Percentiles rank a stretch among this genome's conserved stretches.
These are phyloP conservation scores for Epichloe scottii DNA, from an alignment of 2,329 filamentous ascomycete genomes.

Conservation along the genomic window DNA sequence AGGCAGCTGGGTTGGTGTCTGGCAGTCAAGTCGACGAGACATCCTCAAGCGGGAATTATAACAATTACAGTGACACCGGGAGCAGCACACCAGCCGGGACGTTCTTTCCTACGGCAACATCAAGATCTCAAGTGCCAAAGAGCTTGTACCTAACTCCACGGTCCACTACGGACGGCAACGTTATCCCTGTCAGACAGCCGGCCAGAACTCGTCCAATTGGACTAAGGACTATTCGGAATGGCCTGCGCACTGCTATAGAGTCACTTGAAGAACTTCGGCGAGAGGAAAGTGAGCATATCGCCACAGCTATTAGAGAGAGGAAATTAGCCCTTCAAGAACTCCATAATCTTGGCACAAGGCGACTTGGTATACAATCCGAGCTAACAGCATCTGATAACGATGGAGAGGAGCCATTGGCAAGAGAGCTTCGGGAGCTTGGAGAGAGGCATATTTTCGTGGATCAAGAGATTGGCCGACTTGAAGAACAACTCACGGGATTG, in stretches of 20 bases:
- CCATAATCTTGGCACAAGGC: constrained; percentile 36
- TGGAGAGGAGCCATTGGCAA: constrained; percentile 43
- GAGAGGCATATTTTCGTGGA: constrained; percentile 41
- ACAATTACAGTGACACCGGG: constrained; percentile 26
- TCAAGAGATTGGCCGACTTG: constrained; percentile 52
- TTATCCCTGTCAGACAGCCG: constrained; percentile 51
- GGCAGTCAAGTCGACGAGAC: constrained; percentile 18
- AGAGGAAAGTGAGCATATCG: constrained; percentile 53
- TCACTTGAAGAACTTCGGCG: constrained; percentile 53
- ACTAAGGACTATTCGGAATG: constrained; percentile 50
- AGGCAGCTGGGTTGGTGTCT: constrained; percentile 31
- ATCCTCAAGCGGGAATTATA: constrained; percentile 10
- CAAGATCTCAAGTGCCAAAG: constrained; percentile 26
- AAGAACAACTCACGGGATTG: constrained; percentile 49
- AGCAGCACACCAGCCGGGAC: constrained; percentile 29
- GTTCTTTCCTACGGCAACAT: constrained; percentile 26
- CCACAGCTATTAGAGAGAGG: constrained; percentile 42
- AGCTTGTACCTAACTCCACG: constrained; percentile 29
- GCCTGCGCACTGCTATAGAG: constrained; percentile 49
- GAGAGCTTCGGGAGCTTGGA: constrained; percentile 47
- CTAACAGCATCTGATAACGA: constrained; percentile 42
- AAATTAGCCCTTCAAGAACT: constrained; percentile 46
- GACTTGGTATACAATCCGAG: constrained; percentile 36
- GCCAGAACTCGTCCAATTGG: constrained; percentile 35
- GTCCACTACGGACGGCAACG: constrained; percentile 29